Evolutionary conservation across 768 basidiomycete species (phyloP).

Genomic region (Roridomyces roridus): DNA sequence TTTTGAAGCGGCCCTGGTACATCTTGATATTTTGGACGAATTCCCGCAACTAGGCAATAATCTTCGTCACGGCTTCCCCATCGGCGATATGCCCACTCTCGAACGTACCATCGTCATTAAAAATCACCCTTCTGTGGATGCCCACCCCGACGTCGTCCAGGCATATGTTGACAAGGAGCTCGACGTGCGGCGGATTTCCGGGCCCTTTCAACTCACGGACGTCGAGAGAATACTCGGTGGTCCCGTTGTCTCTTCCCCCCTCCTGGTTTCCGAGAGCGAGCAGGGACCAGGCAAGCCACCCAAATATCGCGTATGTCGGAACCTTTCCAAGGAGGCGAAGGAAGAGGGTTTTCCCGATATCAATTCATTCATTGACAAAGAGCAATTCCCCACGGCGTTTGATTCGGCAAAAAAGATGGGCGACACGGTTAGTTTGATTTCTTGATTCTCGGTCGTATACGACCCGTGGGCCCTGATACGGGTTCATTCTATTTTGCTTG

Average conservation of each 20-base stretch:
- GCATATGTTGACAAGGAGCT: background rate
- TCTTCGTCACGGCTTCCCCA: conserved; percentile 8
- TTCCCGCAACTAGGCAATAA: conserved; percentile 7
- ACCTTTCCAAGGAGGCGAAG: conserved; percentile 4
- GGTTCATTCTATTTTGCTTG: too few species aligned
- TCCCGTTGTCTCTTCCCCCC: conserved; percentile 3
- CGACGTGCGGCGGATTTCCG: too few species aligned
- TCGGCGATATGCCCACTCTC: background rate
- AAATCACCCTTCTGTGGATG: background rate
- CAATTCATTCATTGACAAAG: too few species aligned
- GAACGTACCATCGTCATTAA: background rate
- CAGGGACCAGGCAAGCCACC: too few species aligned
- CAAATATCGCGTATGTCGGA: conserved; percentile 1
- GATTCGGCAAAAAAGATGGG: background rate
- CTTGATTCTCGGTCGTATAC: too few species aligned
- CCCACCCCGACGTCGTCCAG: background rate
- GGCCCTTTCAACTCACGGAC: too few species aligned
- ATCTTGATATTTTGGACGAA: background rate
- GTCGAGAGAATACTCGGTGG: background rate
- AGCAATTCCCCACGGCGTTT: too few species aligned
- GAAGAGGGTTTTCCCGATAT: background rate
- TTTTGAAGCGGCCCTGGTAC: background rate
- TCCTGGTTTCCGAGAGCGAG: background rate
- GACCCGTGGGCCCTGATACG: too few species aligned
- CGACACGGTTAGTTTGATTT: too few species aligned